Percentiles rank a stretch among this genome's conserved stretches.
Conservation (phyloP, 2,329 filamentous ascomycete species). For the Fonsecaea multimorphosa region DNA sequence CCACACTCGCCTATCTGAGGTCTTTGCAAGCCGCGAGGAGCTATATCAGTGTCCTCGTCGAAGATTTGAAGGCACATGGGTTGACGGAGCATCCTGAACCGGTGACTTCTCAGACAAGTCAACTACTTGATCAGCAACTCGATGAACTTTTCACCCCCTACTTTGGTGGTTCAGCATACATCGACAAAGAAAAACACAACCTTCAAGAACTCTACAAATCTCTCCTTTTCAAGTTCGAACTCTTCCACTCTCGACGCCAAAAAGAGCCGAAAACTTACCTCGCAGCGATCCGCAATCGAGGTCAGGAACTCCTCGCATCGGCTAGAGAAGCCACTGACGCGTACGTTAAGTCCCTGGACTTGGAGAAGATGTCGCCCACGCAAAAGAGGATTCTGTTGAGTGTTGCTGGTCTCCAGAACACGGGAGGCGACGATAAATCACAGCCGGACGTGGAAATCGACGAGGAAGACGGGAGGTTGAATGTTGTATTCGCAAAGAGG, state of each 20-base stretch:
- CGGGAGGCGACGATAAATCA: slow-evolving; percentile 74
- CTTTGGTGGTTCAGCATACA: slow-evolving; percentile 69
- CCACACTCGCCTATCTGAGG: slow-evolving; percentile 87
- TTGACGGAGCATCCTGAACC: slow-evolving; percentile 94
- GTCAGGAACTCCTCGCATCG: slow-evolving; percentile 83
- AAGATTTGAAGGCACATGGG: slow-evolving; percentile 92
- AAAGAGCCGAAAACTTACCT: slow-evolving; percentile 92
- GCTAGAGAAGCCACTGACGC: slow-evolving; percentile 73
- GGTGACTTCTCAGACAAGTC: slow-evolving; percentile 82
- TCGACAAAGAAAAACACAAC: slow-evolving; percentile 68
- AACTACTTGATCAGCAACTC: slow-evolving; percentile 69
- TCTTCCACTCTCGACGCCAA: slow-evolving; percentile 81
- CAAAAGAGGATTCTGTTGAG: slow-evolving; percentile 90
- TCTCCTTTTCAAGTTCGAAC: slow-evolving; percentile 91
- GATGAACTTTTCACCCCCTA: slow-evolving; percentile 72
- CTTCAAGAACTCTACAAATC: slow-evolving; percentile 87
- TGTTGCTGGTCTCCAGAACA: slow-evolving; percentile 80
- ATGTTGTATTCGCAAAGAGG: slow-evolving; percentile 85
- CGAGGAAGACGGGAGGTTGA: slow-evolving; percentile 85
- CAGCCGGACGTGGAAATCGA: slow-evolving; percentile 72
- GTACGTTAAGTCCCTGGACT: slow-evolving; percentile 87
- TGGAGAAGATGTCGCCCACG: slow-evolving; percentile 82
- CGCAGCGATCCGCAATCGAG: slow-evolving; percentile 86
- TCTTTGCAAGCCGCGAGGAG: slow-evolving; percentile 88
- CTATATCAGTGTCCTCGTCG: slow-evolving; percentile 85